Evolutionary conservation across 2,329 filamentous ascomycete species (phyloP), one percentile per base, ranked within the genome.

Genomic region (Fragosphaeria purpurea): DNA sequence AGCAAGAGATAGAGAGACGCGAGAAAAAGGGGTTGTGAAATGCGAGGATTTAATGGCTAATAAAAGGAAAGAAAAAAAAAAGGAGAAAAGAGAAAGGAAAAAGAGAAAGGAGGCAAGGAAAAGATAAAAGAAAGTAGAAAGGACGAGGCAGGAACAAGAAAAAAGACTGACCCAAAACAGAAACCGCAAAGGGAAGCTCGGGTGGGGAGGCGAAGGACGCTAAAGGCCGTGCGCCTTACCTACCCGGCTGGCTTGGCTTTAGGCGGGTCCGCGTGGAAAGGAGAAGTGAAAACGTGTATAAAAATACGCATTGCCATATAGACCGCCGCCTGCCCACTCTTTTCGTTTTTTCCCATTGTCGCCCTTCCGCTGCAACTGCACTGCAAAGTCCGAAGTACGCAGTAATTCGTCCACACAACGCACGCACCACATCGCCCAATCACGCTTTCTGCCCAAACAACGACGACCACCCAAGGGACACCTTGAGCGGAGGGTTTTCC

Each of bases 281-380:
- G 47, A 44, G 47, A 44, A 55, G 48, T 48, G 48, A 54, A 54
- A 57, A 53, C 56, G 60, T 60, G 58, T 62, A 61, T 61, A 62
- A 61, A 62, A 61, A 61, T 61, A 61, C 56, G 54, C 53, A 55
- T 51, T 56, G 53, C 59, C 58, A 60, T 61, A 61, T 61, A 60
- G 58, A 60, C 56, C 55, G 51, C 44, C 56, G 53, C 43, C 54
- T 49, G 54, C 57, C 56, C 58, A 58, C 55, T 55, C 55, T 59
- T 58, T 58, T 55, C 43, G 44, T 47, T 48, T 48, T 40, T 22
- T 22, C 22, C 22, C 22, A 22, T 22, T 48, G 31, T 45, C 43
- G 47, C 47, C 47, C 48, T 45, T 51, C 44, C 48, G 43, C 47
- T 48, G 47, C 44, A 44, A 22, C 46, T 40, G 44, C 44, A 22